Conservation (phyloP, 192 early-diverging fungal species). For the Backusella tarrabulga region DNA sequence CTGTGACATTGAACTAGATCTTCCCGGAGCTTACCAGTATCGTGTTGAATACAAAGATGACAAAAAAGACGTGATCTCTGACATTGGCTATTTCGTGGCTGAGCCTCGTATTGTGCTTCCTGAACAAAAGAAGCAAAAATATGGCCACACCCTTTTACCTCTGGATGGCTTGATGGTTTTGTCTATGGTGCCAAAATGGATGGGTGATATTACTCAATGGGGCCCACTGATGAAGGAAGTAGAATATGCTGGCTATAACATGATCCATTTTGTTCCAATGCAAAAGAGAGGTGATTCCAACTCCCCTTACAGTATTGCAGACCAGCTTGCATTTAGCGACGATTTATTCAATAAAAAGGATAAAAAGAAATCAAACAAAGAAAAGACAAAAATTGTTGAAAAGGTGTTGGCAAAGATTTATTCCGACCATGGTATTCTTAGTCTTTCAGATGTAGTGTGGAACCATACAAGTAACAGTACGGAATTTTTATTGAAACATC, state of each 20-base stretch:
- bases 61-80: slow-evolving; percentile 30
- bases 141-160: slow-evolving; percentile 49
- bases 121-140: slow-evolving; percentile 18
- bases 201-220: slow-evolving; percentile 85
- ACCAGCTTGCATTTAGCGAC: slow-evolving; percentile 88
- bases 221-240: slow-evolving; percentile 65
- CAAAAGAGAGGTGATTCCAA: slow-evolving; percentile 89
- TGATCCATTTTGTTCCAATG: slow-evolving; percentile 97
- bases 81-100: slow-evolving; percentile 74
- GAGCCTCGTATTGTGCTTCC: slow-evolving; percentile 78
- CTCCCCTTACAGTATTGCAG: slow-evolving; percentile 96
- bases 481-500: slow-evolving; percentile 93
- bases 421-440: slow-evolving; percentile 68
- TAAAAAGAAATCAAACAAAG: slow-evolving; percentile 48
- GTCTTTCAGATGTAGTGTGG: slow-evolving; percentile 95
- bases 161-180: slow-evolving; percentile 89
- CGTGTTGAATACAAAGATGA: slow-evolving; percentile 61
- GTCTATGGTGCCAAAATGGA: slow-evolving; percentile 96
- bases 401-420: slow-evolving; percentile 54
- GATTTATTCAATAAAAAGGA: slow-evolving; percentile 75
- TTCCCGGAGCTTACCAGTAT: slow-evolving; percentile 88
- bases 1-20: slow-evolving; percentile 59
- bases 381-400: slow-evolving; percentile 59
- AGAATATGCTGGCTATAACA: slow-evolving; percentile 87
- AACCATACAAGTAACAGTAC: slow-evolving; percentile 97